Conservation (phyloP, 305 asterid species). For the Fraxinus xanthoxyloides region DNA sequence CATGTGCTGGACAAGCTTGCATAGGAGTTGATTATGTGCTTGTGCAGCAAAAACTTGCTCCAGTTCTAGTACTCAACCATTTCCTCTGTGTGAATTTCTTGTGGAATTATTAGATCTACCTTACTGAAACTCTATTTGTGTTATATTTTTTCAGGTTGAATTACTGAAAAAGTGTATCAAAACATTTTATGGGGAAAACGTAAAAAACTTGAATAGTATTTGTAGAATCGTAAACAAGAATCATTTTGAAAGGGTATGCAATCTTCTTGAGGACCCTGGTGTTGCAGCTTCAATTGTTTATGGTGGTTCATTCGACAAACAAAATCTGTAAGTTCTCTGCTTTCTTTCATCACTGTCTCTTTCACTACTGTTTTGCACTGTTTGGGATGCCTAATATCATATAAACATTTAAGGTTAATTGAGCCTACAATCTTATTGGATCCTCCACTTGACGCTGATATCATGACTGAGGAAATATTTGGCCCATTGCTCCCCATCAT, state of each 20-base stretch:
- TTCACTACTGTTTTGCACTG: neutral
- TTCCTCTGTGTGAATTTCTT: neutral
- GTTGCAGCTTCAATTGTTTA: conserved; percentile 68
- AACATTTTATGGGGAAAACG: conserved; percentile 55
- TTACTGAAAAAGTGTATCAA: conserved; percentile 57
- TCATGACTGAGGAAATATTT: conserved; percentile 90
- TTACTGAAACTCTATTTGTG: neutral
- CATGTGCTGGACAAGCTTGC: conserved; percentile 96
- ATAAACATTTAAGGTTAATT: conserved; percentile 44
- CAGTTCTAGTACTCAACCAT: conserved; percentile 51
- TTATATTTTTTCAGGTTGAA: conserved; percentile 52
- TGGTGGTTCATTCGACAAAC: conserved; percentile 73
- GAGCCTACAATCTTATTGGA: conserved; percentile 87
- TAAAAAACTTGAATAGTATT: conserved; percentile 52
- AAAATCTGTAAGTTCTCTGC: conserved; percentile 50
- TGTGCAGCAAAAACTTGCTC: conserved; percentile 54
- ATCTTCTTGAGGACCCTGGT: conserved; percentile 64
- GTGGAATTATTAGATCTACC: neutral
- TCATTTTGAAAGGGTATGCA: conserved; percentile 63
- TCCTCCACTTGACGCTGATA: conserved; percentile 81
- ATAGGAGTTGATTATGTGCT: conserved; percentile 79
- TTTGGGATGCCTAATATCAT: neutral
- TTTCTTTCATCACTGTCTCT: conserved; percentile 6
- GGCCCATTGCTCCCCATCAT: conserved; percentile 92
- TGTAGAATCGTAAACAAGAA: conserved; percentile 70